These are phyloP conservation scores for Candida incommunis DNA, from an alignment of 805 yeast species.

Conservation along the genomic window DNA sequence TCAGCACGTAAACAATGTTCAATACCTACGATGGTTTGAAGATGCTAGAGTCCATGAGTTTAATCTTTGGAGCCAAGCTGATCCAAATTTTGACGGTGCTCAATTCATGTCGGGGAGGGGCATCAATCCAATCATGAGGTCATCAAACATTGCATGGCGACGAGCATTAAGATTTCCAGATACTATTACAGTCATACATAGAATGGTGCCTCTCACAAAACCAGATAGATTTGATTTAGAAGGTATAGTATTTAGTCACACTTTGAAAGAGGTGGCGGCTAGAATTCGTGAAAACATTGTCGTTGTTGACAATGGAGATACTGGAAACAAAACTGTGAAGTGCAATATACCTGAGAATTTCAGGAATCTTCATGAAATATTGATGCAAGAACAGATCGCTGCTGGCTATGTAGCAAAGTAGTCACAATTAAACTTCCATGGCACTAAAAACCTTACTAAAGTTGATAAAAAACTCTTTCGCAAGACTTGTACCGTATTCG, in stretches of 20 bases:
- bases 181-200: slow-evolving; percentile 17
- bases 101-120: slow-evolving; percentile 12
- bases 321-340: slow-evolving; percentile 7
- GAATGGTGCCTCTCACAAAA: slow-evolving; percentile 12
- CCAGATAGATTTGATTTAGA: slow-evolving; percentile 16
- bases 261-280: slow-evolving; percentile 19
- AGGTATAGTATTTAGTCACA: slow-evolving; percentile 19
- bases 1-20: slow-evolving; percentile 21
- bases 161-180: slow-evolving; percentile 20
- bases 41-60: slow-evolving; percentile 17
- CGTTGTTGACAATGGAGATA: slow-evolving; percentile 17
- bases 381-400: slow-evolving; percentile 5
- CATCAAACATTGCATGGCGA: slow-evolving; percentile 19
- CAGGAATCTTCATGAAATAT: slow-evolving; percentile 9
- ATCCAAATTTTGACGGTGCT: slow-evolving; percentile 5
- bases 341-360: slow-evolving; percentile 14
- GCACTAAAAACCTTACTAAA: slow-evolving; percentile 6
- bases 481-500: slow-evolving; percentile 43
- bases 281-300: slow-evolving; percentile 19
- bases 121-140: slow-evolving; percentile 20
- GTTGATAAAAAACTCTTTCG: slow-evolving; percentile 38
- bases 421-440: slow-evolving; percentile 3
- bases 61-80: slow-evolving; percentile 3
- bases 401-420: neutral
- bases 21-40: slow-evolving; percentile 21